Evolutionary conservation across 352 stramenopile genomes (phyloP), one percentile per base, ranked within the genome.

Genomic region (Globisporangium canariense): DNA sequence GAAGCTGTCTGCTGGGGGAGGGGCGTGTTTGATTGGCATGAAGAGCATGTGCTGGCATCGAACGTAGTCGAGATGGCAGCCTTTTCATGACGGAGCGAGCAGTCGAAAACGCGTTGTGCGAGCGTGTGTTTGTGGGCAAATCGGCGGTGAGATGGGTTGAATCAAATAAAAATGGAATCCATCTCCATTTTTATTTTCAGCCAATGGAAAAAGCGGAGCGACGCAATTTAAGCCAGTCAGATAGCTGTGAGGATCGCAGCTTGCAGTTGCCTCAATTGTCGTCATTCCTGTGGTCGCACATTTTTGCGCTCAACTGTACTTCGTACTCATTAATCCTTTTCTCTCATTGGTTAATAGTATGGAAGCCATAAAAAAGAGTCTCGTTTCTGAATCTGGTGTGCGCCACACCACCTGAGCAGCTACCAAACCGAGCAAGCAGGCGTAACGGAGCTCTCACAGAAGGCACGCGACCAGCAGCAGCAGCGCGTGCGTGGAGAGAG

Each of bases 331-430:
- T 54, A n/a, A 11, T 54, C 4, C 3, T 25, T 41, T 32, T 14
- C 14, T 50, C 13, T 38, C 7, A 43, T 53, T 61, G 56, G 56
- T 36, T 61, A 36, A 49, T 60, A 60, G 34, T 49, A 22, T 6
- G 22, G n/a, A 60, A 56, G 50, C 14, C 54, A 60, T 28, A 45
- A 60, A 7, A 45, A 60, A 7, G 20, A 6, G 54, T 20, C 14
- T 43, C 32, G 49, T 30, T 20, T 45, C 54, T 60, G 20, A 3
- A 54, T 16, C 28, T 58, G 28, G 54, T 43, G 54, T 60, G 55
- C 14, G 25, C 25, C 25, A 28, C 25, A 28, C 25, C 20, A 60
- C 54, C 36, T 50, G 54, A 50, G n/a, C 25, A 45, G 34, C 30
- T 40, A n/a, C 54, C 54, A 36, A 36, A 36, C 32, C 32, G 30